phyloP scores from a whole-genome alignment of 2,329 filamentous ascomycete genomes.

The Xylaria sp. region DNA sequence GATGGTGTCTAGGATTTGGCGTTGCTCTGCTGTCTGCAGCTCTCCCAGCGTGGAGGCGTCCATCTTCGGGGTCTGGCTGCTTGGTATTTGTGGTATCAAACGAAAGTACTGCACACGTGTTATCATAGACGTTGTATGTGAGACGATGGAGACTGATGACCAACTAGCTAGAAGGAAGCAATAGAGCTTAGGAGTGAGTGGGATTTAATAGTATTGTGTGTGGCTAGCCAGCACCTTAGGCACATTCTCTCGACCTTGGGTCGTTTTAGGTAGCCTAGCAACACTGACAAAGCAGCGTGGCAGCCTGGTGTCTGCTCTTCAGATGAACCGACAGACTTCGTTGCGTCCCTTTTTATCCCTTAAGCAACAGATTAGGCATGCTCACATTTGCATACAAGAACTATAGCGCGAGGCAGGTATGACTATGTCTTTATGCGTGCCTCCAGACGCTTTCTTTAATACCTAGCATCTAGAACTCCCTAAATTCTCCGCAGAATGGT shows the following conservation, averaged over 20 bases:
- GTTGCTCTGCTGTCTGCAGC: conserved; percentile 9
- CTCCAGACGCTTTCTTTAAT: neutral
- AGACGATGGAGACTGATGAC: neutral
- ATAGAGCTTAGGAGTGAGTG: neutral
- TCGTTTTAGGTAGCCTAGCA: neutral
- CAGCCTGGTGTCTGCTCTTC: neutral
- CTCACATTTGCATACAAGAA: neutral
- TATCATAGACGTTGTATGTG: neutral
- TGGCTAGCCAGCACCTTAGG: neutral
- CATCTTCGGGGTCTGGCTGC: neutral
- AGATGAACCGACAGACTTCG: neutral
- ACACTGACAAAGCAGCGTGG: neutral
- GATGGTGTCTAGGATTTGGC: conserved; percentile 4
- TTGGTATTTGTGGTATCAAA: neutral
- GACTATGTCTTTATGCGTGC: neutral
- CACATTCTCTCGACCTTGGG: neutral
- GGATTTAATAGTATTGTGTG: neutral
- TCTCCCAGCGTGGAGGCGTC: conserved; percentile 1
- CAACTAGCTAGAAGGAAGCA: neutral
- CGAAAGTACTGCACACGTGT: neutral
- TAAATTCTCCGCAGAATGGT: neutral
- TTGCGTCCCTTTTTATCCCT: neutral
- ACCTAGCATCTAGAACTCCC: neutral
- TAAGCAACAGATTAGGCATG: neutral
- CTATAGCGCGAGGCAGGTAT: neutral